phyloP scores from a whole-genome alignment of 208 protist genomes.

The Acanthamoeba polyphaga region DNA sequence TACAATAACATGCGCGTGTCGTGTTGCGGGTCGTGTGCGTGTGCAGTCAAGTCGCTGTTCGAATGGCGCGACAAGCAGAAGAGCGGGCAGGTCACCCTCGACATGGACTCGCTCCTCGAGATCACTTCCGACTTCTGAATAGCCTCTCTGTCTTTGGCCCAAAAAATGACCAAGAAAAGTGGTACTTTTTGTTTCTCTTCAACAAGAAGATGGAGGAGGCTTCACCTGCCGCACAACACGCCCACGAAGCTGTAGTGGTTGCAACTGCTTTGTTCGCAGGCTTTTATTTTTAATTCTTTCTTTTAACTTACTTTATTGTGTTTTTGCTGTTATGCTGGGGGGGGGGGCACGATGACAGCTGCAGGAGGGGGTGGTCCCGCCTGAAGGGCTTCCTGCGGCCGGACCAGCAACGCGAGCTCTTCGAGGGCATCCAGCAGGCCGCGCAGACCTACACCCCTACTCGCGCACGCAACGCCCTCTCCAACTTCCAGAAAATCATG shows the following conservation, averaged over 20 bases:
- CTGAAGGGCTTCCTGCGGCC: constrained; percentile 7
- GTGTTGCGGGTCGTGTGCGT: no score
- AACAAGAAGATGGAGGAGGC: background rate
- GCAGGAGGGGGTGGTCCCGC: constrained; percentile 45
- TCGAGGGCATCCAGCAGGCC: background rate
- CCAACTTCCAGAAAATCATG: constrained; percentile 54
- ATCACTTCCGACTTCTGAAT: background rate
- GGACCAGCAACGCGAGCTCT: constrained; percentile 29
- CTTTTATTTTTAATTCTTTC: background rate
- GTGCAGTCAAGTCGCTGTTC: constrained; percentile 31
- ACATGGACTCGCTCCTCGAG: constrained; percentile 49
- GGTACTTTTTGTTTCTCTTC: no score
- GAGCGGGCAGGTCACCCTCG: background rate
- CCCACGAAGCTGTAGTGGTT: background rate
- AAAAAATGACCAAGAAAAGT: no score
- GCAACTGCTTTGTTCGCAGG: no score
- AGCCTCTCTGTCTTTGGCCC: no score
- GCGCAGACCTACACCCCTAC: background rate
- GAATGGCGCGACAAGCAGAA: constrained; percentile 51
- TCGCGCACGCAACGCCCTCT: constrained; percentile 4
- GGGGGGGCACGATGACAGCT: background rate
- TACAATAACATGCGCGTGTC: no score
- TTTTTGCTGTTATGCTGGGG: background rate
- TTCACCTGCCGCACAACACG: background rate
- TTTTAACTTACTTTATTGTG: background rate